Evolutionary conservation across 2,329 filamentous ascomycete species (phyloP), one percentile per base, ranked within the genome.

Genomic region (Stemphylium vesicarium): DNA sequence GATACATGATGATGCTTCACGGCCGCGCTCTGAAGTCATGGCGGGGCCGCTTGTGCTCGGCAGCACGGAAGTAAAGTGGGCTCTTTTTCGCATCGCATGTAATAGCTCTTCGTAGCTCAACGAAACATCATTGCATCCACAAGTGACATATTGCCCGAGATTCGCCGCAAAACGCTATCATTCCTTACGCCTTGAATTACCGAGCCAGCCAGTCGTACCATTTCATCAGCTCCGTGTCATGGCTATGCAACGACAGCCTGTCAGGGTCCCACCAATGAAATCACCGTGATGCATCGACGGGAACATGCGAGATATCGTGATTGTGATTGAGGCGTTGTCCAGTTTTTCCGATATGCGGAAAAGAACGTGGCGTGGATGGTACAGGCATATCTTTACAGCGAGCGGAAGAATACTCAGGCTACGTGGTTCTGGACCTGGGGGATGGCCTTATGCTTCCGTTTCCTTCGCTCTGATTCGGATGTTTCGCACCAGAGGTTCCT

Each of bases 21-120:
- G 70, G 72, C 71, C 71, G 72, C 70, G 70, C 69, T 68, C 62
- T 68, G 67, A 66, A 71, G 66, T 69, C 68, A 67, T 71, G 55
- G 61, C 65, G 65, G 62, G 62, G 57, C 65, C 48, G 57, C 57
- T 56, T 57, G 53, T 32, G 66, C 70, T 71, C 69, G 72, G 70
- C 63, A 50, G 57, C 48, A 41, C 48, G 53, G 52, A 51, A 48
- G 43, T 38, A 47, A 49, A 57, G 54, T 56, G 54, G 56, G 40
- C 54, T 55, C 40, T 52, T 53, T 54, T 56, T 52, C 38, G 58
- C 57, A 29, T 62, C 48, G 54, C 55, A 55, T 47, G 52, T 46
- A 50, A 57, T 44, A 45, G 43, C 55, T 52, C 26, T 37, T 7
- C 16, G 32, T 45, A 41, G 41, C 57, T 55, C 51, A 42, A 26